Base-by-base conservation (phyloP, 331 rosid genomes). In the Acacia pycnantha region DNA sequence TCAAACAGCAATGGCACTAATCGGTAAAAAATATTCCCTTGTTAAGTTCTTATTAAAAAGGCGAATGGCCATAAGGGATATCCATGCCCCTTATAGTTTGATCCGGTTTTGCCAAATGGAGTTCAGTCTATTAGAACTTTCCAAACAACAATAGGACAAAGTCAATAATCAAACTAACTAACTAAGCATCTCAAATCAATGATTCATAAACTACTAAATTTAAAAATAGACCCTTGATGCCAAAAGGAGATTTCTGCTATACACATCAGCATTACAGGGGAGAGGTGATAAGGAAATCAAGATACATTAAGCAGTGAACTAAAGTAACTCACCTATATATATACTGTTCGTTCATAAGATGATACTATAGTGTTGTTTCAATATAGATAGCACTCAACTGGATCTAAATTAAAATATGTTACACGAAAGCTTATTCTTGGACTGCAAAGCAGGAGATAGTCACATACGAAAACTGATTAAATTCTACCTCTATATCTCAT, bases 371-470 rank as follows among this genome's bases (percentile, higher is more conserved):
- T 19, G 74, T 61, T 18, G 50, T 78, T 81, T 84, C 64, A 56
- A 31, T 74, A 74, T 78, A 70, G 73, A 21, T 54, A 62, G 74
- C 81, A 82, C 84, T 78, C 82, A 70, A 68, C 82, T 5, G n/a
- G n/a, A 84, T 79, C 74, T 79, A 71, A 72, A 79, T 82, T 74
- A 82, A 82, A 77, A 85, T 79, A 86, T 72, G 81, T 74, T 61
- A 77, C 75, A 62, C 83, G 72, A 82, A 41, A 31, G 77, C 43
- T 88, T 74, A 80, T 86, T 81, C 79, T 24, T 70, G 70, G 76
- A 74, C 83, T 68, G 81, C 65, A 76, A 74, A 81, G 66, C 81
- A 80, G 68, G 70, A 65, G 76, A 81, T 81, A 91, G 83, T 90
- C 89, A 88, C 91, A 86, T 5, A 51, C 48, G 82, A 82, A 82